Conservation (phyloP, 1,139 yeast species). For the Saccharomyces uvarum region DNA sequence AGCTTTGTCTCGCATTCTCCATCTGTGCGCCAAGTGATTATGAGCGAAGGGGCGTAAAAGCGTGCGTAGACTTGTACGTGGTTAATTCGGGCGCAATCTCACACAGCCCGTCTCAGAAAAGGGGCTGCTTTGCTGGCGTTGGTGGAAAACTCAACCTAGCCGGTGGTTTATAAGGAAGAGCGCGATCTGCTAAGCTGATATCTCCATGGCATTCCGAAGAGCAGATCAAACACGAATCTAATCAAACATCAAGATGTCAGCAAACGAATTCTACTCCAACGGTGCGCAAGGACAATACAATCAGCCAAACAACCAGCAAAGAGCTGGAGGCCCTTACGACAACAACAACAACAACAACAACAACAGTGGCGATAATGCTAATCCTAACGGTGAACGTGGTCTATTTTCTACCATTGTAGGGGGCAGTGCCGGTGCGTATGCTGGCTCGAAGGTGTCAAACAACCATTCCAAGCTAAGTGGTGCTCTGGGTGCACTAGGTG, state of each 20-base stretch:
- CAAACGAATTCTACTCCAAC: slow-evolving; percentile 52
- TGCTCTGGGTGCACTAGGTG: slow-evolving; percentile 52
- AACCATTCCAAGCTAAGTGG: slow-evolving; percentile 47
- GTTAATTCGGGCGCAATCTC: neutral
- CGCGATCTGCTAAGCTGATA: neutral
- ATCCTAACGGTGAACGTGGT: slow-evolving; percentile 47
- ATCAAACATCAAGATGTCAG: slow-evolving; percentile 40
- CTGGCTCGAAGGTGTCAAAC: slow-evolving; percentile 36
- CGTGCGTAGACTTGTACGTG: neutral
- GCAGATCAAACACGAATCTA: neutral
- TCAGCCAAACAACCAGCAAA: slow-evolving; percentile 24
- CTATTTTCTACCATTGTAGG: slow-evolving; percentile 48
- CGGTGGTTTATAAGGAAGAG: neutral
- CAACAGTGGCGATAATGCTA: slow-evolving; percentile 7
- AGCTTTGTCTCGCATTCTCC: neutral
- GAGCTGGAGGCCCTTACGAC: slow-evolving; percentile 13
- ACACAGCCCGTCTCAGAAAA: neutral
- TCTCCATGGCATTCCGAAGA: neutral
- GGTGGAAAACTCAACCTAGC: neutral
- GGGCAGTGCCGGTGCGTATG: slow-evolving; percentile 52
- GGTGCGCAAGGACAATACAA: slow-evolving; percentile 39
- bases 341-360: slow-evolving; percentile 20
- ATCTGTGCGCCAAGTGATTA: neutral
- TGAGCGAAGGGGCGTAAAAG: too few species aligned
- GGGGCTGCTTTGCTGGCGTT: neutral